phyloP scores from a whole-genome alignment of 345 rosid genomes.

The Crucihimalaya himalaica region DNA sequence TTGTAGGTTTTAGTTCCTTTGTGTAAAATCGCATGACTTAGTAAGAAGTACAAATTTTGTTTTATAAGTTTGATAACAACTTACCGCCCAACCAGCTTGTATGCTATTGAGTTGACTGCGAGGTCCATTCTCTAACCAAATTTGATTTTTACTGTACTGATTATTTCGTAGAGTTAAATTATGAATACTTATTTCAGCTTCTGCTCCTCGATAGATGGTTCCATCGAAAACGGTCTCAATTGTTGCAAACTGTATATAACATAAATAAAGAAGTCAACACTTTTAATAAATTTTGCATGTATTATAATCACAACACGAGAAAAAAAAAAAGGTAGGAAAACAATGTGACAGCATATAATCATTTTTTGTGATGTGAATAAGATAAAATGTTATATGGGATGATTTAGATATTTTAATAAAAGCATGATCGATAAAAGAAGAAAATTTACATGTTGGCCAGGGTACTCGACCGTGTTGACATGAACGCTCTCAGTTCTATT shows the following conservation, averaged over 20 bases:
- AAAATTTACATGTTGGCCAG: constrained; percentile 13
- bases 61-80: not conserved
- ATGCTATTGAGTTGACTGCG: constrained; percentile 8
- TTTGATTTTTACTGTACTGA: constrained; percentile 16
- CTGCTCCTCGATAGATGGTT: constrained; percentile 20
- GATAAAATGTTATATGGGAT: no score
- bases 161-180: not conserved
- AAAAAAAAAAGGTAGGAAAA: no score
- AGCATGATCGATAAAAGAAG: no score
- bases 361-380: not conserved
- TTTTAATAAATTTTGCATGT: not conserved
- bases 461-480: not conserved
- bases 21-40: not conserved
- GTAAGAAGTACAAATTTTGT: not conserved
- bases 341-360: not conserved
- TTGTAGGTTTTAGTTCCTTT: not conserved
- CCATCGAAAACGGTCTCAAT: not conserved
- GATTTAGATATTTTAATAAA: no score
- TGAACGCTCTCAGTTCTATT: not conserved
- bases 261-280: not conserved
- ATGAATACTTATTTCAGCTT: constrained; percentile 26
- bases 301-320: not conserved
- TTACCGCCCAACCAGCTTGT: constrained; percentile 34
- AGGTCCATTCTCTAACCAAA: constrained; percentile 34
- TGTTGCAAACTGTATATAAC: constrained; percentile 13